Conservation (phyloP, 495 filamentous ascomycete species). For the Gamarada debralockiae region DNA sequence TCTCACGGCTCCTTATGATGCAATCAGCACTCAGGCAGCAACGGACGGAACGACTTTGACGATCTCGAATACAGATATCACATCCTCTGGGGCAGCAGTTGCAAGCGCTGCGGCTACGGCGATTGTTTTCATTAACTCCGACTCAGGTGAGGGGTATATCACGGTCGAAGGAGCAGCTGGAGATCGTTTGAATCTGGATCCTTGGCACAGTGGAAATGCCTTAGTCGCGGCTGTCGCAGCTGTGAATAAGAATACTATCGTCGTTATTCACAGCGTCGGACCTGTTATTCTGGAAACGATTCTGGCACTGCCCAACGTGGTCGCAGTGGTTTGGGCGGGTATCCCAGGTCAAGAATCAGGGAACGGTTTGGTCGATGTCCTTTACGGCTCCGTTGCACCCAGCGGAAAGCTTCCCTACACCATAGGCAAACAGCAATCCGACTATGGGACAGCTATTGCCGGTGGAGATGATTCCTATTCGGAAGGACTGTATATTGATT, state of each 20-base stretch:
- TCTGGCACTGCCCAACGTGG: conserved; percentile 63
- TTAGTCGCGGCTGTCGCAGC: conserved; percentile 73
- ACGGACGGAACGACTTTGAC: conserved; percentile 60
- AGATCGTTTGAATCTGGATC: conserved; percentile 86
- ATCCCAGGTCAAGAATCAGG: conserved; percentile 89
- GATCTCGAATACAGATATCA: conserved; percentile 68
- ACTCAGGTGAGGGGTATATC: conserved; percentile 85
- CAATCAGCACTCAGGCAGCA: conserved; percentile 70
- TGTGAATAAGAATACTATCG: conserved; percentile 82
- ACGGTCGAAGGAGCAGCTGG: conserved; percentile 78
- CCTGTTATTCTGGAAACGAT: conserved; percentile 77
- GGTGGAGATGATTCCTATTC: conserved; percentile 71
- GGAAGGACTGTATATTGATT: conserved; percentile 90
- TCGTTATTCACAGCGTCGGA: conserved; percentile 81
- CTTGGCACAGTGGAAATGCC: conserved; percentile 78
- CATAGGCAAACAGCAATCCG: conserved; percentile 64
- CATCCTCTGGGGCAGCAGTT: conserved; percentile 59
- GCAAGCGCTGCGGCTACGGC: conserved; percentile 59
- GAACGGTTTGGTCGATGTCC: conserved; percentile 81
- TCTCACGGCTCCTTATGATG: conserved; percentile 78
- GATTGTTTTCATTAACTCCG: conserved; percentile 84
- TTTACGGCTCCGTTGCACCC: conserved; percentile 86
- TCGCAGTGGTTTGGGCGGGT: conserved; percentile 82
- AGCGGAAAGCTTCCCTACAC: conserved; percentile 79
- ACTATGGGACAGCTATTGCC: conserved; percentile 69